Conservation (phyloP, 2,329 filamentous ascomycete genomes). For the Epichloe brachyelytri region DNA sequence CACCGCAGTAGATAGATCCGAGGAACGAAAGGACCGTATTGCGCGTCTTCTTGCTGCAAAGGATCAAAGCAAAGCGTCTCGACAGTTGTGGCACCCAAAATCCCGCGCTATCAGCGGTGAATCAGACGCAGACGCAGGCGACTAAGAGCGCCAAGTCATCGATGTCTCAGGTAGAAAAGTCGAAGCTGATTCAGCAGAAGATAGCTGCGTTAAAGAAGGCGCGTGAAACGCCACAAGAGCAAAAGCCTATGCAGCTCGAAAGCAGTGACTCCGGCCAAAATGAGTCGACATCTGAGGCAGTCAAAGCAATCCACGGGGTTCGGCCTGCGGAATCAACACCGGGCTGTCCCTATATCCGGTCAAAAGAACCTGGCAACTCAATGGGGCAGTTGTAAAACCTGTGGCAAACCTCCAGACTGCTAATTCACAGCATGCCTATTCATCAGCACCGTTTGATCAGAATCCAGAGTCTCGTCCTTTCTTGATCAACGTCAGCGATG, state of each 20-base stretch:
- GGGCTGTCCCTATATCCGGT: conserved; percentile 20
- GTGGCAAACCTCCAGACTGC: conserved; percentile 58
- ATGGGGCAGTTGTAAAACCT: conserved; percentile 18
- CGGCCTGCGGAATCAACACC: conserved; percentile 15
- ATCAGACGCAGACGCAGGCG: background rate
- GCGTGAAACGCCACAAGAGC: conserved; percentile 26
- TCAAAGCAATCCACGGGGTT: background rate
- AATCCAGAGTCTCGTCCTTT: conserved; percentile 47
- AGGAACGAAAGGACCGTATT: conserved; percentile 65
- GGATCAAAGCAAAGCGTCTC: conserved; percentile 35
- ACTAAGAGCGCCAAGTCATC: conserved; percentile 14
- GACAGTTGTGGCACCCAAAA: conserved; percentile 3
- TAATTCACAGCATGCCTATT: conserved; percentile 27
- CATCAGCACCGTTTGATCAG: conserved; percentile 36
- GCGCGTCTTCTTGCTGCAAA: conserved; percentile 62
- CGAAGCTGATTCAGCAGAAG: conserved; percentile 59
- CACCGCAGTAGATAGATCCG: conserved; percentile 23
- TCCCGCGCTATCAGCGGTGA: conserved; percentile 3
- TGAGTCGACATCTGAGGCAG: background rate
- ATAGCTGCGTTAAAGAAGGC: conserved; percentile 60
- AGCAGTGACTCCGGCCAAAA: background rate
- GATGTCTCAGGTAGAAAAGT: conserved; percentile 49
- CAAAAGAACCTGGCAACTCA: conserved; percentile 10
- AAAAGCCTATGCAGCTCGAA: background rate
- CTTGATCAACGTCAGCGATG: conserved; percentile 76